Conservation (phyloP, 2,329 filamentous ascomycete genomes). For the Paraphaeosphaeria minitans region DNA sequence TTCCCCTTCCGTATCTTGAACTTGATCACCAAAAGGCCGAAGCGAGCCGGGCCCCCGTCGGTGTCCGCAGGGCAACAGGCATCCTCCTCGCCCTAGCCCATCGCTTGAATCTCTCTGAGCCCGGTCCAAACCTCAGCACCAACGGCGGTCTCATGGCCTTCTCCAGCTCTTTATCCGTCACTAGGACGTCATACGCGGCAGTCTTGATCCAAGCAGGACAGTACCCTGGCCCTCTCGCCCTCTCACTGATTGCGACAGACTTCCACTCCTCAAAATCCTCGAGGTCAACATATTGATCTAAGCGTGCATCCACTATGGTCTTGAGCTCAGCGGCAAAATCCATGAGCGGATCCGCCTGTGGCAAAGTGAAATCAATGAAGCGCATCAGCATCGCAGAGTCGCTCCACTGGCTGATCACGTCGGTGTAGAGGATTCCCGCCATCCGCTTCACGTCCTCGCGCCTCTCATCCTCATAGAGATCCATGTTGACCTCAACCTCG, state of each 20-base stretch:
- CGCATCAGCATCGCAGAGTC: slow-evolving; percentile 4
- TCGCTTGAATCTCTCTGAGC: not conserved
- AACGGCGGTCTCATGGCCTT: not conserved
- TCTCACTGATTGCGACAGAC: not conserved
- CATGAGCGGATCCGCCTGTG: slow-evolving; percentile 4
- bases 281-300: not conserved
- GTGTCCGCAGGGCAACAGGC: not conserved
- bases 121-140: not conserved
- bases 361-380: not conserved
- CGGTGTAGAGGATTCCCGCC: slow-evolving; percentile 10
- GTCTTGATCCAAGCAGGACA: slow-evolving; percentile 7
- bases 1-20: slow-evolving; percentile 3
- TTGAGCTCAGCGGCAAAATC: not conserved
- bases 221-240: not conserved
- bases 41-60: not conserved
- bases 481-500: not conserved
- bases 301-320: not conserved
- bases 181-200: slow-evolving; percentile 17
- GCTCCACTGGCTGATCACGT: slow-evolving; percentile 14
- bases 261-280: not conserved
- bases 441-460: slow-evolving; percentile 10
- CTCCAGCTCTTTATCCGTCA: slow-evolving; percentile 11
- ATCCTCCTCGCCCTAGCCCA: slow-evolving; percentile 4
- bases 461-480: not conserved
- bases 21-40: slow-evolving; percentile 8